Base-by-base conservation (phyloP, 1,284 basidiomycete species). In the Leccinum pachyderme region DNA sequence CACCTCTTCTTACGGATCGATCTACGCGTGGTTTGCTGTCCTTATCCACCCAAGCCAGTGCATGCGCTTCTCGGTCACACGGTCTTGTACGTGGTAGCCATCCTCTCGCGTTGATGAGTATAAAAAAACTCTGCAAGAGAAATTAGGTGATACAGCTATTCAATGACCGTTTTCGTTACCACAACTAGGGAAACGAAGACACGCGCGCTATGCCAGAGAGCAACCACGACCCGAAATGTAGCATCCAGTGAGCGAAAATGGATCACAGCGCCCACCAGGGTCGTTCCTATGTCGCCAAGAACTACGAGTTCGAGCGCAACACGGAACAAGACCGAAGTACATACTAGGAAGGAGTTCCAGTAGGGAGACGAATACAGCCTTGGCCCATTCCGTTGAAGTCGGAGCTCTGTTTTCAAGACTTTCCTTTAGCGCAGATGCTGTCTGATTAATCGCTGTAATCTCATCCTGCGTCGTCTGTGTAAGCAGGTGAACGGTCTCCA, bases 371-470 rank as follows among this genome's bases (percentile, higher is more conserved):
- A 63, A 35, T 28, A 55, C 44, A 41, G 56, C 56, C 45, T 55
- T 65, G 8, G 57, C 24, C 69, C 68, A 69, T 25, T 63, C 60
- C 25, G 39, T 41, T 22, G 52, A 54, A 49, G 55, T 24, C 2
- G 58, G 49, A 9, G 51, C 32, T 45, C 46, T 60, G 27, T 35
- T 49, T 31, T 32, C 48, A 32, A 72, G 60, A 22, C 63, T 62
- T 29, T 70, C 64, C 31, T 67, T 72, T 48, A 80, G 58, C 8
- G 67, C 67, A 22, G 65, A 57, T 5, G 79, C 69, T 29, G 81
- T 79, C 8, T 61, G 65, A 56, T 81, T 83, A 56, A 83, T 76
- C 50, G 72, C 75, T 53, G 69, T 63, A 51, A 83, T 68, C 55
- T 80, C 80, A 2, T 54, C 53, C 27, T 73, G 72, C 1, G 77